phyloP scores from a whole-genome alignment of 1,284 basidiomycete species.

The Sporisorium exsertum region DNA sequence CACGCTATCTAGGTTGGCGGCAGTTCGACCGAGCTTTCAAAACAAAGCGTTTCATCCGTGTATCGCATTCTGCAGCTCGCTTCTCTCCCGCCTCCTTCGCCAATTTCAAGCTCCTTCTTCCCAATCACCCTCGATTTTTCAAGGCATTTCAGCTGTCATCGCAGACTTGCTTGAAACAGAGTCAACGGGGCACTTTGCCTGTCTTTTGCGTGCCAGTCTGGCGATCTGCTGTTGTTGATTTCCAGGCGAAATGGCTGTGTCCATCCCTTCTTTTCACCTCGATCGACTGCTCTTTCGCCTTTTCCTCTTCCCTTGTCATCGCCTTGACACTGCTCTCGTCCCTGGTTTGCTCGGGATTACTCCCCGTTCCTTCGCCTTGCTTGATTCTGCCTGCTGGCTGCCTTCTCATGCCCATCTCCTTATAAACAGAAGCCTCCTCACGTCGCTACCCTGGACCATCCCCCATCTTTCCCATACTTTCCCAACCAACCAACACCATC shows the following conservation, averaged over 20 bases:
- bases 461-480: conserved; percentile 8
- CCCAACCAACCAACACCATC: conserved; percentile 23
- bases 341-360: neutral
- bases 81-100: neutral
- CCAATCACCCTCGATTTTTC: conserved; percentile 21
- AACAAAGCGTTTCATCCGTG: neutral
- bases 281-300: conserved; percentile 15
- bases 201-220: neutral
- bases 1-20: neutral
- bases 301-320: neutral
- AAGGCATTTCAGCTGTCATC: conserved; percentile 3
- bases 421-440: conserved; percentile 14
- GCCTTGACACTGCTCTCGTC: conserved; percentile 7
- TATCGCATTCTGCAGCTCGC: neutral
- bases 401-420: conserved; percentile 24
- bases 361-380: neutral
- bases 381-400: conserved; percentile 10
- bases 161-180: neutral
- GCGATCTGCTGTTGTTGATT: conserved; percentile 5
- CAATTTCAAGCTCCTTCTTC: neutral
- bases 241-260: conserved; percentile 9
- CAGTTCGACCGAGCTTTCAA: conserved; percentile 23
- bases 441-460: neutral
- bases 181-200: neutral
- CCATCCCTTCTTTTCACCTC: neutral